Conservation (phyloP, 108 stramenopile species). For the Fragilariopsis cylindrus region DNA sequence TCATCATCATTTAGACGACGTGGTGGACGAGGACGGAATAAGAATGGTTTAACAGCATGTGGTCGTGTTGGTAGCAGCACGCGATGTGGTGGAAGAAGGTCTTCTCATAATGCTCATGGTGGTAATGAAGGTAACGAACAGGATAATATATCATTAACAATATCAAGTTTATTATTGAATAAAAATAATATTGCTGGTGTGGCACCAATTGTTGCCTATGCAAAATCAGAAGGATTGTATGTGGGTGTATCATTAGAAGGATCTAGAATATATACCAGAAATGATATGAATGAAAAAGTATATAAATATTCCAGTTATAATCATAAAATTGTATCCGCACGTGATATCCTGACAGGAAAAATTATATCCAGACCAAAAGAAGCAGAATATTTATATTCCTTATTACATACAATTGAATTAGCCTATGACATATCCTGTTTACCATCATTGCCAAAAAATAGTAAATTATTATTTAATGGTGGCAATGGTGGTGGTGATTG, state of each 20-base stretch:
- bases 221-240: constrained; percentile 85
- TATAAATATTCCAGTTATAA: constrained; percentile 64
- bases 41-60: neutral
- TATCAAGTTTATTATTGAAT: too few relatives aligned
- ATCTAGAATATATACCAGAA: constrained; percentile 69
- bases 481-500: constrained; percentile 30
- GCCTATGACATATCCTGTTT: constrained; percentile 70
- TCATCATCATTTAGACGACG: neutral
- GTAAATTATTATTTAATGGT: too few relatives aligned
- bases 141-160: too few relatives aligned
- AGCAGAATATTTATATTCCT: constrained; percentile 78
- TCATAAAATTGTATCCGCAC: constrained; percentile 52
- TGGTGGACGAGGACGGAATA: neutral
- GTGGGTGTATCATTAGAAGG: constrained; percentile 88
- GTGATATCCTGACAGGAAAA: constrained; percentile 75
- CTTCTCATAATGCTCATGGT: neutral
- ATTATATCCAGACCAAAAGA: constrained; percentile 69
- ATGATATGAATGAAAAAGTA: constrained; percentile 74
- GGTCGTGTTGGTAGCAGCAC: too few relatives aligned
- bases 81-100: neutral
- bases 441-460: constrained; percentile 52
- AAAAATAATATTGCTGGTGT: constrained; percentile 31
- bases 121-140: neutral
- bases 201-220: constrained; percentile 87
- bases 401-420: constrained; percentile 75